Percentiles rank a stretch among this genome's conserved stretches.
Conservation (phyloP, 495 filamentous ascomycete species). For the Neurospora terricola region DNA sequence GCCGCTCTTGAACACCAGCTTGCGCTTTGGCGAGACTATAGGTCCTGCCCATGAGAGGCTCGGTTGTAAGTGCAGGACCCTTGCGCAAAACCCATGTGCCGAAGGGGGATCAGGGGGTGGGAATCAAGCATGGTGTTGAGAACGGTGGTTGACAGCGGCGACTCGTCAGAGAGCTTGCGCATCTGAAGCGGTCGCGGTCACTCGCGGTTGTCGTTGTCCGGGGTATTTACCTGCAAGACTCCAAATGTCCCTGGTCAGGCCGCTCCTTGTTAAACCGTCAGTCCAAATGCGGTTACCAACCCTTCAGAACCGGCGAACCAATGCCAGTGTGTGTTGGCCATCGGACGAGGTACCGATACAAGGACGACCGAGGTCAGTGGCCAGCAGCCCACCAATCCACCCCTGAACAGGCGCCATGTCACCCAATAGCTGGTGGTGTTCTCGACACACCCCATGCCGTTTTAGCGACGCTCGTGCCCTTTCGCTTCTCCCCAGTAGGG, state of each 20-base stretch:
- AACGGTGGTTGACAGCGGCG: not conserved
- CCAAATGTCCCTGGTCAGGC: not conserved
- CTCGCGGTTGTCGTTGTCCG: not conserved
- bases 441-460: not conserved
- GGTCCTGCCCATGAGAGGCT: not conserved
- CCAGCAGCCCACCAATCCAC: not conserved
- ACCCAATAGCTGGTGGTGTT: not conserved
- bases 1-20: not conserved
- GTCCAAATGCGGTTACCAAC: not conserved
- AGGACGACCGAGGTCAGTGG: not conserved
- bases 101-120: not conserved
- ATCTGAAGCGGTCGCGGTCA: not conserved
- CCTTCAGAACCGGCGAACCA: not conserved
- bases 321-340: not conserved
- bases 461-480: not conserved
- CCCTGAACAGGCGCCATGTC: not conserved
- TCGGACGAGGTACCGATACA: not conserved
- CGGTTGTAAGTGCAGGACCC: not conserved
- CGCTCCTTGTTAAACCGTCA: not conserved
- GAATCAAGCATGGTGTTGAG: not conserved
- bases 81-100: not conserved
- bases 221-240: not conserved
- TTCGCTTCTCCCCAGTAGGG: not conserved
- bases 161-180: not conserved
- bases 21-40: not conserved